Conservation (phyloP, 2,329 filamentous ascomycete genomes). For the Rhynchosporium agropyri region DNA sequence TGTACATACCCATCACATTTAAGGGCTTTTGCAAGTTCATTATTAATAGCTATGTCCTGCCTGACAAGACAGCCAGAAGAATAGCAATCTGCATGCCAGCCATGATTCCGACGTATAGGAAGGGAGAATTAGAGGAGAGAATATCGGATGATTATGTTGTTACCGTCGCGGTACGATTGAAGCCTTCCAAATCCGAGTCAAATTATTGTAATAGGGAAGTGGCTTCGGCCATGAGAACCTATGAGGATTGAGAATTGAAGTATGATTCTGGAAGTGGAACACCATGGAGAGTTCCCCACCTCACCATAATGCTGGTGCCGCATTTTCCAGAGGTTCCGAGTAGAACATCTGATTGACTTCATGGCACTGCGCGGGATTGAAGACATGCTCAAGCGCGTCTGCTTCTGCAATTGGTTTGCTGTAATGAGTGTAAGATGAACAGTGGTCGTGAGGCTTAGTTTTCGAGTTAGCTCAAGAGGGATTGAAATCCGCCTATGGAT, state of each 20-base stretch:
- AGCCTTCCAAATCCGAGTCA: background rate
- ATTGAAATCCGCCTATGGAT: background rate
- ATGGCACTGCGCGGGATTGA: no score
- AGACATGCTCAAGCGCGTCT: no score
- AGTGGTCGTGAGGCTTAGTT: background rate
- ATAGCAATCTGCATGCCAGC: background rate
- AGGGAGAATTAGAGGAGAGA: background rate
- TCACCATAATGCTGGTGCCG: no score
- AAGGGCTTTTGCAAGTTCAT: constrained; percentile 45
- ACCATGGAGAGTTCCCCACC: background rate
- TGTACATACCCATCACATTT: constrained; percentile 45
- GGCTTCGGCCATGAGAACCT: constrained; percentile 1
- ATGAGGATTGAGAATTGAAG: background rate
- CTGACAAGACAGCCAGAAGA: constrained; percentile 8
- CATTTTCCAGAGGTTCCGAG: no score
- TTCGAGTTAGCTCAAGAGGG: background rate
- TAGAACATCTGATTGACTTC: no score
- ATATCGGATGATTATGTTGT: background rate
- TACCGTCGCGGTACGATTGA: background rate
- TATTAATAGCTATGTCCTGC: constrained; percentile 35
- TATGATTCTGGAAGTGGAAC: constrained; percentile 1
- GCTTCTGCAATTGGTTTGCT: background rate
- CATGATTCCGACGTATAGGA: background rate
- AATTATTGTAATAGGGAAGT: constrained; percentile 3
- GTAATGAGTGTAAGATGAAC: background rate